Base-by-base conservation (phyloP, 495 filamentous ascomycete genomes). In the Neurospora sp. region DNA sequence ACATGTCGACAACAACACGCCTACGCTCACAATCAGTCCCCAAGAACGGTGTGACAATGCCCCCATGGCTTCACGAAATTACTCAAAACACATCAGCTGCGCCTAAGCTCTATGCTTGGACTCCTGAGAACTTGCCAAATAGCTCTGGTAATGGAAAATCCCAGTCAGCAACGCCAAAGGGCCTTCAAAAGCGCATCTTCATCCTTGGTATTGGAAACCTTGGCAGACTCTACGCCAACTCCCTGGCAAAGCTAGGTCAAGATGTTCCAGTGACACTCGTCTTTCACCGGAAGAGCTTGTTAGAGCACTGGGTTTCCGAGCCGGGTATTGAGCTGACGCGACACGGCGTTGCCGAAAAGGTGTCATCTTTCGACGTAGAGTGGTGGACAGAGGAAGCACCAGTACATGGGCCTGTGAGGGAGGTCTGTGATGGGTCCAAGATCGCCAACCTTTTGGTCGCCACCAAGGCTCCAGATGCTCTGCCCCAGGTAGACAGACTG, bases 391-490 rank as follows among this genome's bases (percentile, higher is more conserved):
- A 81, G 6, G 42, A 75, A 37, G 27, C 69, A 70, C 82, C 82
- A 68, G 0, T 38, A 9, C n/a, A 37, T 5, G 76, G 77, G 9
- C 76, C 77, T 40, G 69, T 75, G 35, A 45, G 70, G 68, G 79
- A 82, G 44, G 74, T 79, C 22, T 76, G 74, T n/a, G 48, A 44
- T 2, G 78, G 75, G 10, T 12, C n/a, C 35, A 61, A 45, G n/a
- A 94, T 97, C 68, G 79, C 89, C 69, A 90, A 92, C 78, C 85
- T 97, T 48, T 88, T 97, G 73, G 82, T 97, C 12, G 85, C 90
- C 9, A 89, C 88, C 35, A 96, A 96, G 79, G 87, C 92, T 1
- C 78, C 85, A 6, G 78, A 87, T 40, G 91, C 91, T 2, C 78
- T 88, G 31, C 79, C 84, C 0, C 91, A 92, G 35, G 80, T 96